phyloP scores from a whole-genome alignment of 1,284 basidiomycete species.

The Rhodotorula sp. region DNA sequence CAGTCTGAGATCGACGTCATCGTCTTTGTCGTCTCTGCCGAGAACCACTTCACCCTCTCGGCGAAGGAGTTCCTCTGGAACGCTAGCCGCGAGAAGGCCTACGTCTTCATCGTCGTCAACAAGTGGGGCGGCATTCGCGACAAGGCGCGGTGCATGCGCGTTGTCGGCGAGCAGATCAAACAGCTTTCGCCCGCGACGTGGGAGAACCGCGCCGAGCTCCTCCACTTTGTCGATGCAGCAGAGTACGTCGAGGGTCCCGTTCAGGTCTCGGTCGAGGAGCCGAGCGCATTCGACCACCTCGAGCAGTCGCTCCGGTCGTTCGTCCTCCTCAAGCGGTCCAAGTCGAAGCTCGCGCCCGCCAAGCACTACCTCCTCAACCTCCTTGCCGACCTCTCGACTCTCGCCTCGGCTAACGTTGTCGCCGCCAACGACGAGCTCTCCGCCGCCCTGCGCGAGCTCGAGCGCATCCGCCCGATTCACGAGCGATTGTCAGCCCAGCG shows the following conservation, averaged over 20 bases:
- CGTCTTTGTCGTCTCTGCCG: conserved; percentile 96
- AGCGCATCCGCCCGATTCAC: conserved; percentile 71
- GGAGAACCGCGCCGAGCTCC: conserved; percentile 85
- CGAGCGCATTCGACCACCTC: conserved; percentile 70
- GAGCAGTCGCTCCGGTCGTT: conserved; percentile 92
- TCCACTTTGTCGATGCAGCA: conserved; percentile 88
- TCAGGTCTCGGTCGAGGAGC: conserved; percentile 48
- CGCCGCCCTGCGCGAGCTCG: conserved; percentile 68
- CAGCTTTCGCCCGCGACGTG: conserved; percentile 87
- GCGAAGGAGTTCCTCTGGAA: conserved; percentile 92
- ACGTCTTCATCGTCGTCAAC: conserved; percentile 98
- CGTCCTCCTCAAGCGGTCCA: conserved; percentile 89
- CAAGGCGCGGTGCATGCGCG: conserved; percentile 86
- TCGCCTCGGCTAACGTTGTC: conserved; percentile 80
- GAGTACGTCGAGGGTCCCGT: conserved; percentile 42
- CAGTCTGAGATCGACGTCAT: conserved; percentile 99
- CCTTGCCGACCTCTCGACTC: conserved; percentile 80
- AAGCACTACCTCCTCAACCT: conserved; percentile 88
- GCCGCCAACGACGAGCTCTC: conserved; percentile 79
- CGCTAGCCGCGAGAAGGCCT: conserved; percentile 95
- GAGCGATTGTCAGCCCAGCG: conserved; percentile 78
- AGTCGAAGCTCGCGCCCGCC: conserved; percentile 94
- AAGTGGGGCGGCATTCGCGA: conserved; percentile 94
- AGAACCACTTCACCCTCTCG: conserved; percentile 97
- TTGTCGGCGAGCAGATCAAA: conserved; percentile 92